Base-by-base conservation (phyloP, 208 protist species). In the Kentomonas sorsogonicus region DNA sequence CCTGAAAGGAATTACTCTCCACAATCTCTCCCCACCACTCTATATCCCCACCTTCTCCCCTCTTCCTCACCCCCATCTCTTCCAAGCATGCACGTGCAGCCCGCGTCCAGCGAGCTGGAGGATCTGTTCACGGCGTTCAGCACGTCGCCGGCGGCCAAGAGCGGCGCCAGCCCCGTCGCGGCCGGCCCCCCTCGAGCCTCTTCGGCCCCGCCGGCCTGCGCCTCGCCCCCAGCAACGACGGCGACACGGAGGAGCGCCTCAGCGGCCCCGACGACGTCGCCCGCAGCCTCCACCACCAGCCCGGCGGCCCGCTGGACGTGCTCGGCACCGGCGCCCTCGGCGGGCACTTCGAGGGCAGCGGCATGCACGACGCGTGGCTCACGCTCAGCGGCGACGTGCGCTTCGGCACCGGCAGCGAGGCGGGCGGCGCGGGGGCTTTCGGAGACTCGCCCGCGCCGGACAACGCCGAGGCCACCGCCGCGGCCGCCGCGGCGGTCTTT, bases 111-210 rank as follows among this genome's bases (percentile, higher is more conserved):
- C 46, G 39, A 48, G n/a, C 74, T 67, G 16, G 79, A 79, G 50
- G 65, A 79, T 50, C 60, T 71, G 0, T 83, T 86, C 55, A 63
- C 79, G 39, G 74, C 79, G 53, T 68, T 60, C 29, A 68, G 82
- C 45, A 65, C 77, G 53, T 65, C n/a, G n/a, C n/a, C n/a, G n/a
- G n/a, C n/a, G n/a, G n/a, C n/a, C n/a, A n/a, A n/a, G n/a, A n/a
- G n/a, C n/a, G n/a, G n/a, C n/a, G n/a, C n/a, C n/a, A n/a, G n/a
- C n/a, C n/a, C n/a, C n/a, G n/a, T n/a, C n/a, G n/a, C n/a, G n/a
- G n/a, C n/a, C n/a, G n/a, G n/a, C n/a, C n/a, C n/a, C n/a, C n/a
- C n/a, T 40, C 66, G 31, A 81, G 74, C 53, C 70, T 64, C 41
- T 79, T 86, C 36, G 74, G 74, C 26, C 50, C 54, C 15, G 71